Base-by-base conservation (phyloP, 129 eudicot species). In the Helichrysum umbraculigerum region DNA sequence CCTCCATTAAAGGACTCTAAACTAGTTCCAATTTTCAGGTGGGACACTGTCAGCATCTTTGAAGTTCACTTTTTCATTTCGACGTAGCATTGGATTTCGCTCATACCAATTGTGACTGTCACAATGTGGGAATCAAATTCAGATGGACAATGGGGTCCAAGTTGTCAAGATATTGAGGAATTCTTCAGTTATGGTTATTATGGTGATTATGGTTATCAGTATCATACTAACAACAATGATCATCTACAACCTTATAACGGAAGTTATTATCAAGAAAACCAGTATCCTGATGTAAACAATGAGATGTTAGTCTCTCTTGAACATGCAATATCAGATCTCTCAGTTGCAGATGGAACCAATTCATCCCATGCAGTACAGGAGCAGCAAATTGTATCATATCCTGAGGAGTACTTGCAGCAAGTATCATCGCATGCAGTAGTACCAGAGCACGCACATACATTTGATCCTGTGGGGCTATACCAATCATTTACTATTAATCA, bases 121-220 rank as follows among this genome's bases (percentile, higher is more conserved):
- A 30, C 15, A 20, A 86, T 82, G 87, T 78, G 58, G 33, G 83
- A 84, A 33, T 82, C 84, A 25, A 90, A 84, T 51, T 68, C 83
- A 41, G 95, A 82, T 77, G 80, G 78, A 63, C 72, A 73, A 11
- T 84, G 91, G 91, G 85, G 86, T 59, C 81, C 70, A 72, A 61
- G 72, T 68, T 62, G 64, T 79, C 77, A 83, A 64, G 83, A 86
- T 60, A 83, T 82, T 11, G 87, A 86, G 61, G 72, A 79, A n/a
- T 78, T 84, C 47, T 82, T 84, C 76, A 86, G 83, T 44, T 72
- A 69, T 76, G 83, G 77, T 76, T 86, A 84, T 64, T 86, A 89
- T 72, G 88, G 91, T 39, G 85, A 73, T 37, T 72, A 86, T 56
- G 74, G 64, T 68, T 81, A 64, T 72, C 91, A 86, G 29, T 78